Base-by-base conservation (phyloP, 352 stramenopile genomes). In the Phytophthora hybrid region DNA sequence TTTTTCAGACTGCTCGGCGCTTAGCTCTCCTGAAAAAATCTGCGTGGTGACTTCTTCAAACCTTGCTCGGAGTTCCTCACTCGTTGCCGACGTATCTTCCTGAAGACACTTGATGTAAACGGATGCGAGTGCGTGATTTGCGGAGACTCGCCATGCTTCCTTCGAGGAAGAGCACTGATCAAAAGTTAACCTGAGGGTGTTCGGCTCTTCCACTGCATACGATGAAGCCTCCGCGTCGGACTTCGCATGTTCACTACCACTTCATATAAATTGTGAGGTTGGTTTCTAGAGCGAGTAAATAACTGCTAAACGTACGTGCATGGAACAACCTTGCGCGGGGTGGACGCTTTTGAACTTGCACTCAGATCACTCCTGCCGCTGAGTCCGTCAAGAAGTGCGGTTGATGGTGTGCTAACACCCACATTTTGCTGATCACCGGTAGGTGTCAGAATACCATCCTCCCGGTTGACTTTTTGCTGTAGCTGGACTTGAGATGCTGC, bases 81-180 rank as follows among this genome's bases (percentile, higher is more conserved):
- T 41, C 53, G 37, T 46, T 18, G 6, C 2, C 7, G 41, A 47
- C 2, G 37, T 10, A 49, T 65, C 26, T 29, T 74, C 46, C 16
- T 54, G 29, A 52, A 60, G 16, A 18, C 54, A 67, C 39, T 58
- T 51, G 9, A 82, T 54, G 10, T 79, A 79, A 5, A 80, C 57
- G 1, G 80, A 84, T 29, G 85, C 85, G 11, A 93, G 59, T 7
- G 69, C 77, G 53, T 87, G 78, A 61, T 89, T 82, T 8, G 82
- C 82, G 13, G 83, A 88, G 23, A 83, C 55, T 53, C 66, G 68
- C 85, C 85, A 93, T n/a, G 85, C 82, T 9, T 80, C 73, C 6
- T 83, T 71, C 31, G 69, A 56, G 8, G 76, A 85, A 9, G 68
- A 64, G n/a, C 69, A 78, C 18, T 73, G 63, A 8, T 69, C 72